A percentile compares a stretch with the other conserved stretches of the same genome.
Conservation (phyloP, 2,329 filamentous ascomycete species). For the Botrytis sinoallii region DNA sequence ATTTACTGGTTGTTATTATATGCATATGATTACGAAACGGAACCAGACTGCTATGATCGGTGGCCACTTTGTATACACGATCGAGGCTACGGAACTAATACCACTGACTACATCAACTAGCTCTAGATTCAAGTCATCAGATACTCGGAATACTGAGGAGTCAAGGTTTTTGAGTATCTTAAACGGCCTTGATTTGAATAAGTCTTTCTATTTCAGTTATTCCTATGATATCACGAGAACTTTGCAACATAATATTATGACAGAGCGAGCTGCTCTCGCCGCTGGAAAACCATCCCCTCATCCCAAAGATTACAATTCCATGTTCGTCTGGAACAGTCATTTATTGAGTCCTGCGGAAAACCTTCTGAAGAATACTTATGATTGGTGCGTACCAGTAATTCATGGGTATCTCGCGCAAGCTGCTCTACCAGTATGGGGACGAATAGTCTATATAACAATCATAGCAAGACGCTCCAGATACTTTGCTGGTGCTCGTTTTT, state of each 20-base stretch:
- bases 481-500: conserved; percentile 89
- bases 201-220: conserved; percentile 97
- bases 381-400: conserved; percentile 95
- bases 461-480: conserved; percentile 89
- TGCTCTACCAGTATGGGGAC: conserved; percentile 78
- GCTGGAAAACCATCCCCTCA: conserved; percentile 58
- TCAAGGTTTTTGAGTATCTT: conserved; percentile 84
- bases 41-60: conserved; percentile 95
- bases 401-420: conserved; percentile 96
- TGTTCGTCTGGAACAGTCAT: conserved; percentile 98
- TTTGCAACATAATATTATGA: conserved; percentile 85
- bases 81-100: conserved; percentile 89
- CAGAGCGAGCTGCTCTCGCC: conserved; percentile 69
- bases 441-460: conserved; percentile 86
- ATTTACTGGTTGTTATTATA: conserved; percentile 95
- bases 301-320: conserved; percentile 73
- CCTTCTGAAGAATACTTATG: conserved; percentile 75
- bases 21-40: conserved; percentile 94
- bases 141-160: conserved; percentile 80
- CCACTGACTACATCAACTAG: conserved; percentile 71
- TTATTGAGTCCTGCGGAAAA: conserved; percentile 72
- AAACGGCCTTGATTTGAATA: conserved; percentile 83
- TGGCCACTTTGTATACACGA: conserved; percentile 92
- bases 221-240: conserved; percentile 94
- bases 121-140: conserved; percentile 65